These are phyloP conservation scores for Venturia effusa DNA, from an alignment of 2,329 filamentous ascomycete genomes.

Conservation along the genomic window DNA sequence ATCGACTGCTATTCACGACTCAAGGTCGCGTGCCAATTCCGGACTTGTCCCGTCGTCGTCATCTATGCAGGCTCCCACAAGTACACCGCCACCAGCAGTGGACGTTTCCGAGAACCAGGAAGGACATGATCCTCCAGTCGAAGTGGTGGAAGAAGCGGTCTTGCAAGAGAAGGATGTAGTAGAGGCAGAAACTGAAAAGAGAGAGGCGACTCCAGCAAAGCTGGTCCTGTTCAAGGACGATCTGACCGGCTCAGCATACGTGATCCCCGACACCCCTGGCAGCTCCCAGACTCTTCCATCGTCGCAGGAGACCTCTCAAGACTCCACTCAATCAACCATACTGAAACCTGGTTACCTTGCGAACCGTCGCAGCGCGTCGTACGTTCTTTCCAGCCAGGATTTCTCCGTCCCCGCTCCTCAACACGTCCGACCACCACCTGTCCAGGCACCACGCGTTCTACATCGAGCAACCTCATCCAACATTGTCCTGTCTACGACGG, in stretches of 20 bases:
- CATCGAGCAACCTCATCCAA: slow-evolving; percentile 30
- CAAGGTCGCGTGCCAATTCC: background rate
- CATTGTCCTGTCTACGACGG: slow-evolving; percentile 69
- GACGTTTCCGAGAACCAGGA: background rate
- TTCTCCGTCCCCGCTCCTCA: slow-evolving; percentile 17
- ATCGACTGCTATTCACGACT: background rate
- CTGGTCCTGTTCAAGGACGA: background rate
- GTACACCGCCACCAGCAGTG: slow-evolving; percentile 15
- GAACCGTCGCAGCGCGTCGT: slow-evolving; percentile 34
- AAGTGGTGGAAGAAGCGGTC: background rate
- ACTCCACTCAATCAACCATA: background rate
- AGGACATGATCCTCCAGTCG: background rate
- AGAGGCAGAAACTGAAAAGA: background rate
- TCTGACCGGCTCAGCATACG: slow-evolving; percentile 1
- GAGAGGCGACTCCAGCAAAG: background rate
- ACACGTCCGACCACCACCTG: slow-evolving; percentile 18
- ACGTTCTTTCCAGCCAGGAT: slow-evolving; percentile 22
- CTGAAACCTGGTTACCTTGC: slow-evolving; percentile 29
- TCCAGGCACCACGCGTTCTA: background rate
- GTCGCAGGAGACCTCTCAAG: slow-evolving; percentile 5
- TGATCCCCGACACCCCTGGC: background rate
- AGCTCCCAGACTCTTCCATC: slow-evolving; percentile 1
- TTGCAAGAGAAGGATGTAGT: background rate
- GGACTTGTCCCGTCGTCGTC: slow-evolving; percentile 31
- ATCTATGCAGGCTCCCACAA: slow-evolving; percentile 15